These are phyloP conservation scores for Bacidia gigantensis DNA, from an alignment of 495 filamentous ascomycete genomes.

Conservation along the genomic window DNA sequence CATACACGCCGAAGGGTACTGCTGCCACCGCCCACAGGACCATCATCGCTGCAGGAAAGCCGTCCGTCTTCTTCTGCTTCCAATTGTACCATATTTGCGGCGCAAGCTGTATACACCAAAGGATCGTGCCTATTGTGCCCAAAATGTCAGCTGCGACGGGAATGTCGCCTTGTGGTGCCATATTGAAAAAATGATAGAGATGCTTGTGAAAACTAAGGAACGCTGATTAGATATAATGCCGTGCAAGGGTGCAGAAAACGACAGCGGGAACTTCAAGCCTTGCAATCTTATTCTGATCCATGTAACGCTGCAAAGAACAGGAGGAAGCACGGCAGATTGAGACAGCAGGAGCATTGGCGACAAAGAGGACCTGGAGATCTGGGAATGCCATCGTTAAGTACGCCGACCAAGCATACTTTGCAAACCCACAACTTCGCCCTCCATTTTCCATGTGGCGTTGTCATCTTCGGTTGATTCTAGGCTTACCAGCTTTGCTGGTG, in stretches of 20 bases:
- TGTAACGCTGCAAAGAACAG: not conserved
- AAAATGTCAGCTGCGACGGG: slow-evolving; percentile 33
- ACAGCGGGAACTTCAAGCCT: not conserved
- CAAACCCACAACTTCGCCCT: not conserved
- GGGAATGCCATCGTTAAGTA: not conserved
- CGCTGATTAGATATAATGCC: not conserved
- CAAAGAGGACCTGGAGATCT: not conserved
- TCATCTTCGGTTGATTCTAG: not conserved
- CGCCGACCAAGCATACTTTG: not conserved
- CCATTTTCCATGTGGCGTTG: no score
- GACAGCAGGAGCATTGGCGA: not conserved
- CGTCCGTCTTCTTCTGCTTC: slow-evolving; percentile 53
- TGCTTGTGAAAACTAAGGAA: not conserved
- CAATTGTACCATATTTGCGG: slow-evolving; percentile 59
- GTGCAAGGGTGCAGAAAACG: not conserved
- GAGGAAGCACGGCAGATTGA: not conserved
- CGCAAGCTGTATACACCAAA: slow-evolving; percentile 39
- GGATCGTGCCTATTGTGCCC: slow-evolving; percentile 18
- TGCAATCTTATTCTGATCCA: not conserved
- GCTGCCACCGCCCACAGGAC: slow-evolving; percentile 50
- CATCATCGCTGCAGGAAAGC: slow-evolving; percentile 58
- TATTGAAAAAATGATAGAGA: not conserved
- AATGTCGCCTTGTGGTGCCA: slow-evolving; percentile 19
- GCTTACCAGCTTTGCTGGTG: not conserved
- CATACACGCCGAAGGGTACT: slow-evolving; percentile 40